These are phyloP conservation scores for Cladosporium sp. DNA, from an alignment of 2,329 filamentous ascomycete species.

Conservation along the genomic window DNA sequence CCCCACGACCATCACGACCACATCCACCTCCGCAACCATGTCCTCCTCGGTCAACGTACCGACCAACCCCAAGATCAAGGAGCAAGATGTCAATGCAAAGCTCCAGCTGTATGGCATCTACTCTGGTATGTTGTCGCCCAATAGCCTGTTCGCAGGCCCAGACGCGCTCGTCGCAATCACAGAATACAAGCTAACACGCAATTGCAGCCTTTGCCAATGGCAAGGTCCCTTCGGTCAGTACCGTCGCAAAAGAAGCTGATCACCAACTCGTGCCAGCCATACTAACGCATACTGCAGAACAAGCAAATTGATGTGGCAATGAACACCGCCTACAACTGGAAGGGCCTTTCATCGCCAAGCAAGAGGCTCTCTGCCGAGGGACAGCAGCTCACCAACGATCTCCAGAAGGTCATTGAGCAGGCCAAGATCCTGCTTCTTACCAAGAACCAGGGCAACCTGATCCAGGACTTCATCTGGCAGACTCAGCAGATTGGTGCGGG, in stretches of 20 bases:
- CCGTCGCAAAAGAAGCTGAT: neutral
- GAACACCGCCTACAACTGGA: conserved; percentile 79
- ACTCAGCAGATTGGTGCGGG: conserved; percentile 72
- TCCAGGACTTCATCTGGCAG: conserved; percentile 98
- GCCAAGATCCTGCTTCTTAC: conserved; percentile 81
- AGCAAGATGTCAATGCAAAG: conserved; percentile 86
- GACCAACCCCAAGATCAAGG: conserved; percentile 71
- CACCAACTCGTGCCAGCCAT: neutral
- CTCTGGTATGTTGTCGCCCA: conserved; percentile 51
- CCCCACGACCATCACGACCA: neutral
- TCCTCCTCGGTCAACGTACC: conserved; percentile 65
- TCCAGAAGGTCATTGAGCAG: conserved; percentile 76
- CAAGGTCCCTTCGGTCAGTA: conserved; percentile 82
- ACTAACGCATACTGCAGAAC: conserved; percentile 58
- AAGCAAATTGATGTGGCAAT: conserved; percentile 93
- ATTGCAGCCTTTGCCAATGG: conserved; percentile 75
- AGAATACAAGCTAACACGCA: conserved; percentile 5
- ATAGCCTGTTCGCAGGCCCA: neutral
- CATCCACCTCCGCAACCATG: conserved; percentile 26
- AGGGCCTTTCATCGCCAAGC: conserved; percentile 68
- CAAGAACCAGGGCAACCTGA: conserved; percentile 91
- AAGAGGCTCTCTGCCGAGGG: conserved; percentile 80
- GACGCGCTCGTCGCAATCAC: neutral
- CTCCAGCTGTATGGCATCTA: conserved; percentile 92
- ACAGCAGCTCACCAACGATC: conserved; percentile 71